Conservation (phyloP, 2,329 filamentous ascomycete genomes). For the Sclerotinia sclerotiorum region DNA sequence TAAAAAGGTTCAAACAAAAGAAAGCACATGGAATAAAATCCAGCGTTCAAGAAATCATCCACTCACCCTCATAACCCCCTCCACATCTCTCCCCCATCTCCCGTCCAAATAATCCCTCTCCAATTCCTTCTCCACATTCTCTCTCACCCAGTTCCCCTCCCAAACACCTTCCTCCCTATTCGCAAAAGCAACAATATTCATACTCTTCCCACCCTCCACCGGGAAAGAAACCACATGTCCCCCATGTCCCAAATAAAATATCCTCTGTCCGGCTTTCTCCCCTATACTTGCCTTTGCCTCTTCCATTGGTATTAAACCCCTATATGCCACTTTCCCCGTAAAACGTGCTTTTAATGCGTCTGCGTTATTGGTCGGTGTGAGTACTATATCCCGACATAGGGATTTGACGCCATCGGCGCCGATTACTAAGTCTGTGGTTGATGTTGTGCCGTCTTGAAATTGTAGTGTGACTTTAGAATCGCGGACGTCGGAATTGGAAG, state of each 20-base stretch:
- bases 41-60: too few relatives aligned
- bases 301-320: constrained; percentile 59
- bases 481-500: too few relatives aligned
- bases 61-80: constrained; percentile 11
- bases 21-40: neutral
- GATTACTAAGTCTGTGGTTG: neutral
- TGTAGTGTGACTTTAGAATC: neutral
- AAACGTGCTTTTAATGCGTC: neutral
- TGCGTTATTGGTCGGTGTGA: neutral
- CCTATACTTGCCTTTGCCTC: constrained; percentile 17
- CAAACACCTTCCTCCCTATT: constrained; percentile 40
- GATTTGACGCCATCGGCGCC: constrained; percentile 9
- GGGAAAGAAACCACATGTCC: constrained; percentile 46
- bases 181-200: constrained; percentile 51
- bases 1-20: neutral
- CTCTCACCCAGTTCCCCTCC: constrained; percentile 30
- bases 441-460: neutral
- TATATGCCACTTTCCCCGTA: constrained; percentile 48
- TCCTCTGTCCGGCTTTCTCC: neutral
- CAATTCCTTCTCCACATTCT: constrained; percentile 1
- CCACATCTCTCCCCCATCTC: constrained; percentile 1
- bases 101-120: constrained; percentile 13
- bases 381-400: constrained; percentile 3
- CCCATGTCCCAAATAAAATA: constrained; percentile 54
- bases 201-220: constrained; percentile 51